phyloP scores from a whole-genome alignment of 768 basidiomycete genomes.

The Lactarius deliciosus region DNA sequence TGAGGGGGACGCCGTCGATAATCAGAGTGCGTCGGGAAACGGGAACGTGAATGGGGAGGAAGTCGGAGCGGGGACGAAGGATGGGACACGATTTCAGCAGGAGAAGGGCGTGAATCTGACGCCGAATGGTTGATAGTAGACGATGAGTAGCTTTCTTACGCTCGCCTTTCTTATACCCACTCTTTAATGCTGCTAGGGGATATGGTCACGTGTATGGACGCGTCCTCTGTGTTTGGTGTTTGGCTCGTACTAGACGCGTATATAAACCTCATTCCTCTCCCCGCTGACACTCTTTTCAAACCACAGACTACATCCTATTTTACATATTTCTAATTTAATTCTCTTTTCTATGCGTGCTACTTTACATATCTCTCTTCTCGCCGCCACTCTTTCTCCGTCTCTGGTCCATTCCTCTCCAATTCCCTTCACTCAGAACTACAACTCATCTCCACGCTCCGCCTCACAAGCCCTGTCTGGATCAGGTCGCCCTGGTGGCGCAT shows the following conservation, averaged over 20 bases:
- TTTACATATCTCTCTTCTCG: conserved; percentile 29
- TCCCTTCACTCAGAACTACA: conserved; percentile 22
- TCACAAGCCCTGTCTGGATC: conserved; percentile 19
- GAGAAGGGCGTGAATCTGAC: conserved; percentile 75
- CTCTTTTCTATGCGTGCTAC: conserved; percentile 26
- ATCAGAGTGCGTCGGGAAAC: conserved; percentile 63
- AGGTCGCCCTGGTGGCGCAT: conserved; percentile 25
- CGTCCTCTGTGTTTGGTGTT: conserved; percentile 28
- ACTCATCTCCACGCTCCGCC: conserved; percentile 20
- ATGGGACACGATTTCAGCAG: conserved; percentile 71
- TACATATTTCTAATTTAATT: conserved; percentile 20
- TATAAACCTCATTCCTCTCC: conserved; percentile 19
- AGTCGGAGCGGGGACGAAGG: conserved; percentile 54
- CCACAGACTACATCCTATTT: conserved; percentile 8
- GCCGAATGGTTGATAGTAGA: conserved; percentile 87
- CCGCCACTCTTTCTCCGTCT: conserved; percentile 30
- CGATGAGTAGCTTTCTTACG: conserved; percentile 33
- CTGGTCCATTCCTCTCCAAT: conserved; percentile 29
- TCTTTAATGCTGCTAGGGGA: conserved; percentile 13
- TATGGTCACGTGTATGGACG: conserved; percentile 26
- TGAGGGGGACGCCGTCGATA: conserved; percentile 31
- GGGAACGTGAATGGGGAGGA: conserved; percentile 53
- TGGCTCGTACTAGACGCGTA: conserved; percentile 17
- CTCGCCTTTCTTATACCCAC: conserved; percentile 17
- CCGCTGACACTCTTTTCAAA: conserved; percentile 6